A percentile compares a stretch with the other conserved stretches of the same genome.
These are phyloP conservation scores for Berberis vulgaris DNA, from an alignment of 164 flowering plant species.

Conservation along the genomic window DNA sequence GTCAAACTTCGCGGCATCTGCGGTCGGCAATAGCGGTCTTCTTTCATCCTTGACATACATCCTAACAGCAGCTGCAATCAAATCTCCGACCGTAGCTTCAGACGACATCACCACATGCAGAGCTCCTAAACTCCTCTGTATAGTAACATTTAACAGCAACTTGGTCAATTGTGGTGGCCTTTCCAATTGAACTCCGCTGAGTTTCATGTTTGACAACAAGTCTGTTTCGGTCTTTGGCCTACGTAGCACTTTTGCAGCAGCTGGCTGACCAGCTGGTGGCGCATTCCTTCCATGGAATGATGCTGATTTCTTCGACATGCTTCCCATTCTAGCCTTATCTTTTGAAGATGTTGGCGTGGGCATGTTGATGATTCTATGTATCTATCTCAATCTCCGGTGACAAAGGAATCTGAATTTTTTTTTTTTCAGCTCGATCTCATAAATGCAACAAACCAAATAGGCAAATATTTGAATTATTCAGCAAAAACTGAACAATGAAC, in stretches of 20 bases:
- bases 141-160: constrained; percentile 69
- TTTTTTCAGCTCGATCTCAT: too few species aligned
- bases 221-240: constrained; percentile 70
- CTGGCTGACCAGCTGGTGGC: background rate
- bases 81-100: constrained; percentile 62
- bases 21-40: constrained; percentile 46
- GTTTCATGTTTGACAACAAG: constrained; percentile 18
- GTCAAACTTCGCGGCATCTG: constrained; percentile 39
- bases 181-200: constrained; percentile 8
- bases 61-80: constrained; percentile 42
- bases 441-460: too few species aligned
- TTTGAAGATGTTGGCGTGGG: constrained; percentile 11
- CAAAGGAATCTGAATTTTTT: constrained; percentile 28
- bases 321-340: constrained; percentile 35
- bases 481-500: too few species aligned
- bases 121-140: constrained; percentile 68
- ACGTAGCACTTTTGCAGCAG: constrained; percentile 16
- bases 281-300: constrained; percentile 56
- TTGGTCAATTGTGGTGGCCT: constrained; percentile 42
- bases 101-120: constrained; percentile 62
- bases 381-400: constrained; percentile 45
- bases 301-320: constrained; percentile 36
- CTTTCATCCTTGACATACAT: constrained; percentile 70
- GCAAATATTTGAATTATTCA: too few species aligned
- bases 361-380: too few species aligned